A percentile compares a stretch with the other conserved stretches of the same genome.
phyloP scores from a whole-genome alignment of 192 early-diverging fungal genomes.

The Entophlyctis helioformis region DNA sequence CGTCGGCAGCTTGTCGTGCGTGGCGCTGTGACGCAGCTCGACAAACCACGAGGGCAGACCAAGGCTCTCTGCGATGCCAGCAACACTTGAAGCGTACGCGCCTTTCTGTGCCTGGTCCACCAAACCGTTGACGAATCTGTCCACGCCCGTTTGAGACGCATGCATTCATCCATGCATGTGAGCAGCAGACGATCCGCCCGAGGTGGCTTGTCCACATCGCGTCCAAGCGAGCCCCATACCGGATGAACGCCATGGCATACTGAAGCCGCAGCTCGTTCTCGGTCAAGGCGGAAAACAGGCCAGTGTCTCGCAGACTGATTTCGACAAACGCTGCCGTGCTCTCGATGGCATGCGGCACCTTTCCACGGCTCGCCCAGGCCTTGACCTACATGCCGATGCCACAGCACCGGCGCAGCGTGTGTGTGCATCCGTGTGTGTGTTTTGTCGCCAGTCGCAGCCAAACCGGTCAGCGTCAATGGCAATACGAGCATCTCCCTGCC shows the following conservation, averaged over 20 bases:
- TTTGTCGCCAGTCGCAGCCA: too few relatives aligned
- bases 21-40: slow-evolving; percentile 41
- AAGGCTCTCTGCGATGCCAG: slow-evolving; percentile 29
- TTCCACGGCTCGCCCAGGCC: slow-evolving; percentile 59
- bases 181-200: too few relatives aligned
- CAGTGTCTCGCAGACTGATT: slow-evolving; percentile 34
- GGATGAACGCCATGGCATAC: slow-evolving; percentile 37
- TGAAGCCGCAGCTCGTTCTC: slow-evolving; percentile 36
- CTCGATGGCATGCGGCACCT: slow-evolving; percentile 56
- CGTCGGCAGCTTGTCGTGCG: slow-evolving; percentile 36
- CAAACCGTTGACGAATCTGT: slow-evolving; percentile 45
- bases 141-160: neutral
- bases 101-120: slow-evolving; percentile 36
- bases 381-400: slow-evolving; percentile 46
- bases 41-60: slow-evolving; percentile 48
- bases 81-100: slow-evolving; percentile 29
- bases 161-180: neutral
- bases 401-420: too few relatives aligned
- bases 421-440: too few relatives aligned
- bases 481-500: neutral
- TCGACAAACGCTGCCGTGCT: slow-evolving; percentile 50
- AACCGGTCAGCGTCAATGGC: too few relatives aligned
- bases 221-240: slow-evolving; percentile 11
- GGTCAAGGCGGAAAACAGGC: slow-evolving; percentile 6
- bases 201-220: neutral